These are phyloP conservation scores for Ceratobasidium sp. DNA, from an alignment of 1,284 basidiomycete genomes.

Conservation along the genomic window DNA sequence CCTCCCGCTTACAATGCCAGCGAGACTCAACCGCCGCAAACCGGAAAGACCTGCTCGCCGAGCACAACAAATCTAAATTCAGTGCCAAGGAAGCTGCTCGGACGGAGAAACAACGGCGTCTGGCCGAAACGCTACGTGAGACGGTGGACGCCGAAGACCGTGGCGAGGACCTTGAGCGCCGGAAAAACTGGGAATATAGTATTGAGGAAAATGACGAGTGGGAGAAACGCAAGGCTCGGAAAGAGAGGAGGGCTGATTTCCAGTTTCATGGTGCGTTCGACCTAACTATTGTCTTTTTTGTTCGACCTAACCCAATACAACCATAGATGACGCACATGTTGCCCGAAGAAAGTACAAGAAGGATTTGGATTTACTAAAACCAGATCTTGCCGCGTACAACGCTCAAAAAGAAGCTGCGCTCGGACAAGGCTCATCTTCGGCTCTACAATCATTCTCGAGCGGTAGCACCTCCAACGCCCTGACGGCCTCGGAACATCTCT, in stretches of 20 bases:
- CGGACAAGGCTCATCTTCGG: slow-evolving; percentile 57
- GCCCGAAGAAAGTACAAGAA: slow-evolving; percentile 92
- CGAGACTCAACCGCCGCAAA: slow-evolving; percentile 82
- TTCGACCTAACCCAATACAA: background rate
- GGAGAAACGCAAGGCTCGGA: slow-evolving; percentile 86
- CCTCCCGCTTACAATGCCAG: slow-evolving; percentile 56
- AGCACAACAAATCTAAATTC: slow-evolving; percentile 78
- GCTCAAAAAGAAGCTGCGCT: slow-evolving; percentile 86
- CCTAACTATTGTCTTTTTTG: background rate
- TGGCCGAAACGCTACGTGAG: slow-evolving; percentile 86
- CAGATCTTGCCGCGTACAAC: slow-evolving; percentile 86
- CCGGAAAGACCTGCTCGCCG: slow-evolving; percentile 82
- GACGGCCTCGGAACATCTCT: slow-evolving; percentile 79
- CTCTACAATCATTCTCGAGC: slow-evolving; percentile 44
- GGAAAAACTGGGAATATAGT: slow-evolving; percentile 93
- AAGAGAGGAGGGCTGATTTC: slow-evolving; percentile 79
- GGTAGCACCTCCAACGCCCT: slow-evolving; percentile 43
- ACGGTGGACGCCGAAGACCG: slow-evolving; percentile 89
- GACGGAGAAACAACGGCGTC: slow-evolving; percentile 84
- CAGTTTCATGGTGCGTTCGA: slow-evolving; percentile 74
- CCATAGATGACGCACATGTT: slow-evolving; percentile 87
- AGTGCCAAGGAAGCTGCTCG: slow-evolving; percentile 81
- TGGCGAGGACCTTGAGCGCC: slow-evolving; percentile 75
- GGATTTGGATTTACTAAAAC: slow-evolving; percentile 86
- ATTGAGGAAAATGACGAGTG: slow-evolving; percentile 95